A percentile compares a stretch with the other conserved stretches of the same genome.
Conservation (phyloP, 176 grass and related monocot genomes). For the Pontederia paniculata region DNA sequence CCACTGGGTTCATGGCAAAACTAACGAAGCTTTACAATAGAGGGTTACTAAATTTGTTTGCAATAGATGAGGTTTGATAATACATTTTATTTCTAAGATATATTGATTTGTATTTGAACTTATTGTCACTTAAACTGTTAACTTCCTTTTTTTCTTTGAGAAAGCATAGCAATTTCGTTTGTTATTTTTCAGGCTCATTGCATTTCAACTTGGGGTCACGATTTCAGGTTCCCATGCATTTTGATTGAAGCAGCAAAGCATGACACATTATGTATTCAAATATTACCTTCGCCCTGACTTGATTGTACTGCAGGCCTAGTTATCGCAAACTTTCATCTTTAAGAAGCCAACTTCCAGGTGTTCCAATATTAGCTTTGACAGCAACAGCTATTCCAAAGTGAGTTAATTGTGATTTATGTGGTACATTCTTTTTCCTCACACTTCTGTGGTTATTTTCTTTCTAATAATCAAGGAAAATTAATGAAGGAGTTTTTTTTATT, state of each 20-base stretch:
- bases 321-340: slow-evolving; percentile 88
- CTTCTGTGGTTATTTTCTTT: not conserved
- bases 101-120: not conserved
- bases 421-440: not conserved
- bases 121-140: no score
- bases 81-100: slow-evolving; percentile 3
- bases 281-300: slow-evolving; percentile 1
- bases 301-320: slow-evolving; percentile 57
- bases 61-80: slow-evolving; percentile 69
- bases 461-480: not conserved
- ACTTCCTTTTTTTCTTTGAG: no score
- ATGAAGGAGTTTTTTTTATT: no score
- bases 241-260: no score
- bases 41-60: slow-evolving; percentile 66
- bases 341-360: slow-evolving; percentile 69
- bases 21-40: slow-evolving; percentile 73
- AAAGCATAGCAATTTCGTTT: slow-evolving; percentile 17
- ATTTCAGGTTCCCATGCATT: slow-evolving; percentile 52
- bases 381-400: slow-evolving; percentile 86
- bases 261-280: not conserved
- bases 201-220: slow-evolving; percentile 92
- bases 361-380: slow-evolving; percentile 87
- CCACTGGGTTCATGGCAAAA: slow-evolving; percentile 60
- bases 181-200: slow-evolving; percentile 67
- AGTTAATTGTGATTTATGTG: slow-evolving; percentile 6